Evolutionary conservation across 2,329 filamentous ascomycete species (phyloP).

Genomic region (Blumeria graminis): DNA sequence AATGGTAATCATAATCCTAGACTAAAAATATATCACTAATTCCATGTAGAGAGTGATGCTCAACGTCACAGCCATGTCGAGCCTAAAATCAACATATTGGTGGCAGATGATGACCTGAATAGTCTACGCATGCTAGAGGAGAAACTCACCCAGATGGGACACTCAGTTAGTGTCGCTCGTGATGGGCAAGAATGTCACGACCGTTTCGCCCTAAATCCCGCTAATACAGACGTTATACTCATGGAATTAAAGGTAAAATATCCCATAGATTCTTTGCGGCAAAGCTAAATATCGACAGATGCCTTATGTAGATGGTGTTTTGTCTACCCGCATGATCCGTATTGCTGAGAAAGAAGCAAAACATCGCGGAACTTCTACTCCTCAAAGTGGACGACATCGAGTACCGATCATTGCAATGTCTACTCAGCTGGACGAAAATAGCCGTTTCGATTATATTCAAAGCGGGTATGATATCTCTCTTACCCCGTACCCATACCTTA

Average conservation of each 20-base stretch:
- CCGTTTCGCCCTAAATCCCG: conserved; percentile 33
- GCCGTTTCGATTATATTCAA: conserved; percentile 9
- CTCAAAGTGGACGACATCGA: conserved; percentile 1
- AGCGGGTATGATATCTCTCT: conserved; percentile 7
- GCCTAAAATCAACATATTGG: conserved; percentile 22
- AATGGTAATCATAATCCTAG: not conserved
- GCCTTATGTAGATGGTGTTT: conserved; percentile 8
- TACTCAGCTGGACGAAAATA: conserved; percentile 5
- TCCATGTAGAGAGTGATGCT: not conserved
- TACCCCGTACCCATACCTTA: not conserved
- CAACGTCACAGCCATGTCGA: not conserved
- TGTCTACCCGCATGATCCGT: conserved; percentile 10
- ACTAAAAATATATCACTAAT: not conserved
- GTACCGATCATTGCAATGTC: conserved; percentile 11
- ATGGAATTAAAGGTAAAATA: conserved; percentile 10
- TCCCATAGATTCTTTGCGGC: not conserved
- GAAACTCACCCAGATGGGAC: conserved; percentile 48
- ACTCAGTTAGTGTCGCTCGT: conserved; percentile 44
- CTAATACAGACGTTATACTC: conserved; percentile 8
- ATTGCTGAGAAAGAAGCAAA: conserved; percentile 6
- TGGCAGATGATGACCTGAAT: conserved; percentile 63
- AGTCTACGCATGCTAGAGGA: conserved; percentile 59
- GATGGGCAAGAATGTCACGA: conserved; percentile 59
- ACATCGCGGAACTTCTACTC: not conserved
- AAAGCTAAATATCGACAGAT: conserved; percentile 5